Evolutionary conservation across 495 filamentous ascomycete species (phyloP), one percentile per base, ranked within the genome.

Genomic region (Aspergillus cavernicola): DNA sequence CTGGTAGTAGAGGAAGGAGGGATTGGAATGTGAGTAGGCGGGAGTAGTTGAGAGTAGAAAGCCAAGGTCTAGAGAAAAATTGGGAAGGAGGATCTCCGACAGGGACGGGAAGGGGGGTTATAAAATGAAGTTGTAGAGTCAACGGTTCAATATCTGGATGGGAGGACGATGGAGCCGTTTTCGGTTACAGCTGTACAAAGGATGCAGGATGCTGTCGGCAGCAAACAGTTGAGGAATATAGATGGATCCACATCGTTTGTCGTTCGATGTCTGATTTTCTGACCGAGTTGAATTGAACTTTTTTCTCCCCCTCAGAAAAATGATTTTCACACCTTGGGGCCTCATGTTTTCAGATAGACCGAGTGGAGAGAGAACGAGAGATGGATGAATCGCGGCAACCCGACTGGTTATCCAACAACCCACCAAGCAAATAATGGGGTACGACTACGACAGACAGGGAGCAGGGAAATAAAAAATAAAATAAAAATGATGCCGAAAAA

Each of bases 121-220:
- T 61, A 61, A 69, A 69, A 64, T 70, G 67, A 28, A 28, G 24
- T 28, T 28, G 24, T 28, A 71, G 63, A 62, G 61, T 69, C 61
- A 66, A 70, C 63, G 57, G 63, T 68, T 66, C 65, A 68, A 49
- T 58, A 66, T 62, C 58, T 51, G 52, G 36, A 52, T 49, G 61
- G 36, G 48, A 63, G 41, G 52, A 60, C 46, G 51, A 57, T 58
- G 54, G 52, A 60, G 48, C 57, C 60, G 60, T 67, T 70, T 73
- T 71, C 60, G 67, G 67, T 73, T 65, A 69, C 70, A 71, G 67
- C 65, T 71, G 67, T 70, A 73, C 62, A 70, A 60, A 59, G 49
- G 59, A 51, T 62, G 62, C 64, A 67, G 65, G 62, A 66, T 68
- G 68, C 65, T 68, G 64, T 65, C 57, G 58, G 65, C 59, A 70